Evolutionary conservation across 2,329 filamentous ascomycete genomes (phyloP).

Genomic region (Parastagonospora nodorum): DNA sequence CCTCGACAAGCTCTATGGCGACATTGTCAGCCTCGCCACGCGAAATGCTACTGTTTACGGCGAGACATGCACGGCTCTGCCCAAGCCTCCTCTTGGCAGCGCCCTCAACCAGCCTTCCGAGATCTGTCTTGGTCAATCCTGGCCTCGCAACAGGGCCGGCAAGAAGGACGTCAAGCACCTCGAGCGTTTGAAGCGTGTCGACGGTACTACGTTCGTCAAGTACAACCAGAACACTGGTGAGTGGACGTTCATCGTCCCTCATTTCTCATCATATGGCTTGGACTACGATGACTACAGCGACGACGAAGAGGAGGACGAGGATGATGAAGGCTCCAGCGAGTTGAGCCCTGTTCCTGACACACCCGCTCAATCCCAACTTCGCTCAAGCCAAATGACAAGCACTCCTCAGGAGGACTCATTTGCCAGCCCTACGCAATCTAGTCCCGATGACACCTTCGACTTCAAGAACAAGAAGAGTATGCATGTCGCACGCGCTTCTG

Average conservation of each 20-base stretch:
- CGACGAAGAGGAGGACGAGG: slow-evolving; percentile 59
- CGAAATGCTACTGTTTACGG: slow-evolving; percentile 89
- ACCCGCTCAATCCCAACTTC: slow-evolving; percentile 41
- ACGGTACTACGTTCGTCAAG: slow-evolving; percentile 78
- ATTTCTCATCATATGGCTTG: slow-evolving; percentile 94
- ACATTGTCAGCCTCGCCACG: slow-evolving; percentile 75
- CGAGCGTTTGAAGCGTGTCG: slow-evolving; percentile 76
- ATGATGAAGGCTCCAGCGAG: slow-evolving; percentile 30
- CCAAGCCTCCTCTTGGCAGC: slow-evolving; percentile 62
- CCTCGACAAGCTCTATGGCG: slow-evolving; percentile 77
- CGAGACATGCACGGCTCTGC: slow-evolving; percentile 1
- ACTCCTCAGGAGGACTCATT: slow-evolving; percentile 45
- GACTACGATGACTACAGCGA: slow-evolving; percentile 69
- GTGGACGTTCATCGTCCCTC: slow-evolving; percentile 92
- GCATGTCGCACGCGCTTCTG: slow-evolving; percentile 49
- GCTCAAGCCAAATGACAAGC: slow-evolving; percentile 39
- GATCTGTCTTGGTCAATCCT: slow-evolving; percentile 90
- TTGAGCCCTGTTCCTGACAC: slow-evolving; percentile 53
- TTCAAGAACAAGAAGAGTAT: slow-evolving; percentile 61
- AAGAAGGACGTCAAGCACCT: slow-evolving; percentile 79
- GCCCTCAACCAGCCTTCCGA: slow-evolving; percentile 90
- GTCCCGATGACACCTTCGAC: slow-evolving; percentile 60
- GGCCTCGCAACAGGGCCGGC: slow-evolving; percentile 76
- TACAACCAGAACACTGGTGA: slow-evolving; percentile 81
- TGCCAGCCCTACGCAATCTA: slow-evolving; percentile 47